A percentile compares a stretch with the other conserved stretches of the same genome.
phyloP scores from a whole-genome alignment of 768 basidiomycete genomes.

The Auriscalpium vulgare region DNA sequence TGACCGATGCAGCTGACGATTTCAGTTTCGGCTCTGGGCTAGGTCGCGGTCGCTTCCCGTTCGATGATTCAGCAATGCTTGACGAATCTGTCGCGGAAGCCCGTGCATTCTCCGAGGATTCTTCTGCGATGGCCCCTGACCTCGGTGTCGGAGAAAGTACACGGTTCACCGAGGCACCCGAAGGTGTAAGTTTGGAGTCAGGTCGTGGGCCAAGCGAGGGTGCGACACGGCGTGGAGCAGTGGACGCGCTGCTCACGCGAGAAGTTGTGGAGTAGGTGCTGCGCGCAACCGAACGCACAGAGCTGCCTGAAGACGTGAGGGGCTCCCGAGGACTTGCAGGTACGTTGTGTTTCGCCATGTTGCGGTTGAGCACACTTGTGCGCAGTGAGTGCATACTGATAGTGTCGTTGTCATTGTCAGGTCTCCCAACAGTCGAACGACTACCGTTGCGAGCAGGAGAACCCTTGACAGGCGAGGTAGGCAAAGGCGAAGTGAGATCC shows the following conservation, averaged over 20 bases:
- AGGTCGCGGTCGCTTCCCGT: slow-evolving; percentile 6
- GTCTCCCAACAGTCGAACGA: slow-evolving; percentile 11
- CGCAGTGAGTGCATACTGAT: slow-evolving; percentile 41
- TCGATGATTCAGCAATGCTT: neutral
- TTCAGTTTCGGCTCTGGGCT: slow-evolving; percentile 11
- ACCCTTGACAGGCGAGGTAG: slow-evolving; percentile 15
- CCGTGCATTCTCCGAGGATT: neutral
- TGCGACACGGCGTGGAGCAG: slow-evolving; percentile 18
- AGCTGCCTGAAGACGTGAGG: slow-evolving; percentile 26
- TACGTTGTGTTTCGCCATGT: slow-evolving; percentile 18
- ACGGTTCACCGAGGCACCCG: slow-evolving; percentile 16
- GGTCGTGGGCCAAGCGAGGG: slow-evolving; percentile 29
- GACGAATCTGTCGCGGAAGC: neutral
- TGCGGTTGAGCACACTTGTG: slow-evolving; percentile 33
- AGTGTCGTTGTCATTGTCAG: slow-evolving; percentile 31
- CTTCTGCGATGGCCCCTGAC: slow-evolving; percentile 9
- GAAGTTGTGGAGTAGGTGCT: slow-evolving; percentile 31
- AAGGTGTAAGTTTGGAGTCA: slow-evolving; percentile 68
- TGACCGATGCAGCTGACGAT: slow-evolving; percentile 26
- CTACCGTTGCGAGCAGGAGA: slow-evolving; percentile 15
- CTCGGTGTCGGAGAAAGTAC: slow-evolving; percentile 10
- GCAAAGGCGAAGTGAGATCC: slow-evolving; percentile 48
- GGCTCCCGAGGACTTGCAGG: slow-evolving; percentile 22
- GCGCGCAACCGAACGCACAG: slow-evolving; percentile 39
- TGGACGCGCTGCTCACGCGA: slow-evolving; percentile 19